Percentiles rank a stretch among this genome's conserved stretches.
phyloP scores from a whole-genome alignment of 176 grass and related monocot genomes.

The Urochloa ruziziensis region DNA sequence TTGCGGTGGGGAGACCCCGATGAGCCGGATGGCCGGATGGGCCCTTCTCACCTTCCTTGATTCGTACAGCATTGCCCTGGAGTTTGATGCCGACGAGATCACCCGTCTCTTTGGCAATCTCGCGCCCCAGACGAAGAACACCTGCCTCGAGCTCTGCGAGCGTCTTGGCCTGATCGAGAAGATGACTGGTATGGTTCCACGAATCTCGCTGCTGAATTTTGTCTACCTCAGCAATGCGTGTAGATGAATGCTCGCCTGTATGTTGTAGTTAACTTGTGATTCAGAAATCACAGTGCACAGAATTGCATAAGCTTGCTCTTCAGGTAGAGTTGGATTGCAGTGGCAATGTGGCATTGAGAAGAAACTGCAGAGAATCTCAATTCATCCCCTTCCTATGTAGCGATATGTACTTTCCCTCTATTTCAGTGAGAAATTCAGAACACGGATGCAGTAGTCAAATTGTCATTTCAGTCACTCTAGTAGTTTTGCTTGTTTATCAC shows the following conservation, averaged over 20 bases:
- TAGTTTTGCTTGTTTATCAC: not conserved
- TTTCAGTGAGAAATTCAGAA: not conserved
- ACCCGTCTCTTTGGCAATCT: constrained; percentile 19
- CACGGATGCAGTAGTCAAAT: not conserved
- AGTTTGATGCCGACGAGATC: constrained; percentile 27
- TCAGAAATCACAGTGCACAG: not conserved
- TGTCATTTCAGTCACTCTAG: not conserved
- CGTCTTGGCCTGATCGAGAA: constrained; percentile 10
- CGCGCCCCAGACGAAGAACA: not conserved
- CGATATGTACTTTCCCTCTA: not conserved
- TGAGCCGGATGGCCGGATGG: constrained; percentile 36
- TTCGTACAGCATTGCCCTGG: constrained; percentile 15
- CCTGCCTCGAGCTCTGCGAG: constrained; percentile 21
- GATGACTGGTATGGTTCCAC: constrained; percentile 24
- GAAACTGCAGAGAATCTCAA: not conserved
- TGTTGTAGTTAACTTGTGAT: not conserved
- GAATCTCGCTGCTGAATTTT: not conserved
- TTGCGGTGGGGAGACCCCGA: not conserved
- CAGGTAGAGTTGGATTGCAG: not conserved
- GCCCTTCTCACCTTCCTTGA: constrained; percentile 29
- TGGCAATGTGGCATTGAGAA: not conserved
- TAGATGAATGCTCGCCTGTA: not conserved
- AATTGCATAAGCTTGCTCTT: not conserved
- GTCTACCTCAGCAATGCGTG: not conserved
- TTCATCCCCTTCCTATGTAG: not conserved